Conservation (phyloP, 108 stramenopile genomes). For the Nitzschia sp. region DNA sequence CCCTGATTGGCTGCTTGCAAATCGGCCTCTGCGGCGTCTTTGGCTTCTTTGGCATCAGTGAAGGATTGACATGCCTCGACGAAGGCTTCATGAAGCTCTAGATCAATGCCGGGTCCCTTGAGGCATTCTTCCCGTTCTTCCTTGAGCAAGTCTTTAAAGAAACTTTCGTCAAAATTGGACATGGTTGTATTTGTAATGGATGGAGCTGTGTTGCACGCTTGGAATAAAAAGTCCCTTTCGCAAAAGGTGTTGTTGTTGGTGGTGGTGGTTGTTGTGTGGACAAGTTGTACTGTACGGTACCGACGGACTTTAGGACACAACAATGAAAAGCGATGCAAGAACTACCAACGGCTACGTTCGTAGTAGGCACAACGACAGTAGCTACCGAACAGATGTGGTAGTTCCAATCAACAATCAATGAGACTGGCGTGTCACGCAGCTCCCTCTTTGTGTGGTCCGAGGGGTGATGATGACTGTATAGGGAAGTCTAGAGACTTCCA, state of each 20-base stretch:
- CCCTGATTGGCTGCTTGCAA: slow-evolving; percentile 6
- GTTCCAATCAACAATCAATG: too few species aligned
- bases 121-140: slow-evolving; percentile 42
- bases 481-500: too few species aligned
- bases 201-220: background rate
- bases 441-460: too few species aligned
- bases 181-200: slow-evolving; percentile 8
- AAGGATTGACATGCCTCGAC: slow-evolving; percentile 38
- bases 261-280: too few species aligned
- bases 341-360: too few species aligned
- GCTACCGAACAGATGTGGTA: too few species aligned
- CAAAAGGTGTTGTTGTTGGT: background rate
- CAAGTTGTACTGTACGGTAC: too few species aligned
- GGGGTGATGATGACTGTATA: too few species aligned
- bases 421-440: too few species aligned
- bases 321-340: too few species aligned
- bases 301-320: too few species aligned
- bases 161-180: slow-evolving; percentile 45
- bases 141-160: slow-evolving; percentile 37
- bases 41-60: slow-evolving; percentile 36
- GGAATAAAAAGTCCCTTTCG: background rate
- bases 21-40: slow-evolving; percentile 34
- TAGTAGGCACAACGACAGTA: background rate
- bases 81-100: slow-evolving; percentile 36
- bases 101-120: slow-evolving; percentile 31